These are phyloP conservation scores for Magnolia changhungtana DNA, from an alignment of 164 flowering plant genomes.

Conservation along the genomic window DNA sequence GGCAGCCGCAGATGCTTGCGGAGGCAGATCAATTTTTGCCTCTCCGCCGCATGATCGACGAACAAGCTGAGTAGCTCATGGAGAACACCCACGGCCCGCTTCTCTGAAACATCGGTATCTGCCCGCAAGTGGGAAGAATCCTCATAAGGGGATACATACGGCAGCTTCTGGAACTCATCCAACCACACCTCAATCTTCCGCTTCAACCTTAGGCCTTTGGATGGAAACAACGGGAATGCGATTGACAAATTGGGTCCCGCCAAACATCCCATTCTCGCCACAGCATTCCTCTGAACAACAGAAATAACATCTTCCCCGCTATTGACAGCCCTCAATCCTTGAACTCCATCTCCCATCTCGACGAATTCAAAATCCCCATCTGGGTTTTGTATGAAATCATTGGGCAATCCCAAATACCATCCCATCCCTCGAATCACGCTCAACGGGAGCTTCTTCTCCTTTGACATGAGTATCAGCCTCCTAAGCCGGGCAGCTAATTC, in stretches of 20 bases:
- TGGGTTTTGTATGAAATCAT: conserved; percentile 36
- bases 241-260: conserved; percentile 28
- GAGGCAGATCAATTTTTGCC: conserved; percentile 66
- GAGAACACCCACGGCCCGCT: conserved; percentile 72
- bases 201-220: conserved; percentile 75
- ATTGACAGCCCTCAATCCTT: conserved; percentile 41
- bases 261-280: conserved; percentile 36
- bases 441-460: conserved; percentile 56
- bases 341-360: conserved; percentile 64
- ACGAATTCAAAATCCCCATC: conserved; percentile 45
- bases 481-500: conserved; percentile 55
- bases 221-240: conserved; percentile 60
- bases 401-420: conserved; percentile 86
- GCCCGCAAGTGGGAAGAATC: conserved; percentile 55
- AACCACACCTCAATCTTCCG: conserved; percentile 69
- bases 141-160: conserved; percentile 77
- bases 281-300: conserved; percentile 49
- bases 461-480: conserved; percentile 69
- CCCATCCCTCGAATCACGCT: conserved; percentile 65
- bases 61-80: conserved; percentile 81
- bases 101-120: conserved; percentile 63
- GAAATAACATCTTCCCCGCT: conserved; percentile 41
- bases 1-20: conserved; percentile 67
- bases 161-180: conserved; percentile 66
- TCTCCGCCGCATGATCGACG: conserved; percentile 71